Evolutionary conservation across 257 asterid species (phyloP).

Genomic region (Cinchona pubescens): DNA sequence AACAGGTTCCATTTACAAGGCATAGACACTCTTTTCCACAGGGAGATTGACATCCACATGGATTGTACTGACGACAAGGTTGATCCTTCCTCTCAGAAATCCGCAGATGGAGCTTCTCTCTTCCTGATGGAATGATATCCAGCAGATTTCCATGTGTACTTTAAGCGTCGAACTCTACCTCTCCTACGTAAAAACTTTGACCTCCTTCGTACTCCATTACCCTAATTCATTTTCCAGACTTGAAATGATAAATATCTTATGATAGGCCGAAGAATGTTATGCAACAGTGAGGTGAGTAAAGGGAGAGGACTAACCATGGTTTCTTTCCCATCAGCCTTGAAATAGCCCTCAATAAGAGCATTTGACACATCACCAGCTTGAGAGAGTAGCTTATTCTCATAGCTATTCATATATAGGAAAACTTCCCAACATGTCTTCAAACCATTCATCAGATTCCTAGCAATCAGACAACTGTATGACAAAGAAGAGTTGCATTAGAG

Average conservation of each 20-base stretch:
- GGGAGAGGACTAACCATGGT: constrained; percentile 47
- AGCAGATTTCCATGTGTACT: constrained; percentile 90
- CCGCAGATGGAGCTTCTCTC: too few species aligned
- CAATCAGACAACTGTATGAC: constrained; percentile 83
- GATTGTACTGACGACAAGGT: constrained; percentile 89
- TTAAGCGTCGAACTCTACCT: constrained; percentile 88
- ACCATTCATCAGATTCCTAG: constrained; percentile 88
- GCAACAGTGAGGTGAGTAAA: constrained; percentile 17
- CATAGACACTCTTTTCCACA: constrained; percentile 95
- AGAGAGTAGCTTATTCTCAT: constrained; percentile 48
- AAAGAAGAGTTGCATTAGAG: constrained; percentile 25
- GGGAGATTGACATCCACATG: constrained; percentile 85
- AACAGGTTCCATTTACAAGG: constrained; percentile 75
- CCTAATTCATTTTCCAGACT: constrained; percentile 39
- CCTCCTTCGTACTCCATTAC: constrained; percentile 78
- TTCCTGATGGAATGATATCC: constrained; percentile 86
- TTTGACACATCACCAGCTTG: constrained; percentile 47
- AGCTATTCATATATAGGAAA: constrained; percentile 67
- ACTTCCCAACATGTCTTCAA: constrained; percentile 80
- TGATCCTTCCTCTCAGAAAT: constrained; percentile 87
- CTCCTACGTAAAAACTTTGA: constrained; percentile 82
- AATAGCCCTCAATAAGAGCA: constrained; percentile 49
- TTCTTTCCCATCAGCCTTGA: constrained; percentile 69
- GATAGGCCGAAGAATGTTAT: constrained; percentile 12
- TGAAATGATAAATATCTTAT: background rate